phyloP scores from a whole-genome alignment of 2,329 filamentous ascomycete genomes.

The Fonsecaea multimorphosa region DNA sequence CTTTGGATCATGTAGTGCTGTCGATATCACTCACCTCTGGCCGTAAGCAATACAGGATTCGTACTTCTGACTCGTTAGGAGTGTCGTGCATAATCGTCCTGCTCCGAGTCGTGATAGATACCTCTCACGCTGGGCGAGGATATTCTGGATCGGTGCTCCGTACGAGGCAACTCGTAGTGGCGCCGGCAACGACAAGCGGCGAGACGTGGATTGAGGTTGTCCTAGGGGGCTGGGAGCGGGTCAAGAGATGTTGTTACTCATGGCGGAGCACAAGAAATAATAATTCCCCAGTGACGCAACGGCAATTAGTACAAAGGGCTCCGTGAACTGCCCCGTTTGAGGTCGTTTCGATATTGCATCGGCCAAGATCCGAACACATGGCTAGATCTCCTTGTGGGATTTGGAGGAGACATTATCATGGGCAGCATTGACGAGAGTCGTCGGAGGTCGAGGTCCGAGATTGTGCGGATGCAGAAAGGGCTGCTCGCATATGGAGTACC shows the following conservation, averaged over 20 bases:
- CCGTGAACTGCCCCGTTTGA: neutral
- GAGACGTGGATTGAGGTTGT: neutral
- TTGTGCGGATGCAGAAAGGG: too few species aligned
- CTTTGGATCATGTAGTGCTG: too few species aligned
- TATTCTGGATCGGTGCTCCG: neutral
- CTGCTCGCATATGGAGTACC: neutral
- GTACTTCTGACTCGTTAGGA: too few species aligned
- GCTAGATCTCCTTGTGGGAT: neutral
- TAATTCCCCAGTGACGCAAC: neutral
- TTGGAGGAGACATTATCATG: too few species aligned
- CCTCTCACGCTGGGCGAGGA: neutral
- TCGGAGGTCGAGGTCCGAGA: too few species aligned
- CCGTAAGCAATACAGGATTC: too few species aligned
- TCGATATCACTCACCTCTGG: too few species aligned
- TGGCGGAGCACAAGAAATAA: neutral
- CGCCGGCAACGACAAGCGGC: neutral
- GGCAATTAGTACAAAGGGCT: neutral
- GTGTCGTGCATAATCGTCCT: too few species aligned
- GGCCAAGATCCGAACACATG: neutral
- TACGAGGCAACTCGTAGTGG: too few species aligned
- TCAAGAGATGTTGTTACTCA: neutral
- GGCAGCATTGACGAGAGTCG: too few species aligned
- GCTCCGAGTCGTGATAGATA: neutral
- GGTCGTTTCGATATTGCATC: neutral
- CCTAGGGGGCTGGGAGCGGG: neutral